Evolutionary conservation across 495 filamentous ascomycete species (phyloP).

Genomic region (Penicillium nucicola): DNA sequence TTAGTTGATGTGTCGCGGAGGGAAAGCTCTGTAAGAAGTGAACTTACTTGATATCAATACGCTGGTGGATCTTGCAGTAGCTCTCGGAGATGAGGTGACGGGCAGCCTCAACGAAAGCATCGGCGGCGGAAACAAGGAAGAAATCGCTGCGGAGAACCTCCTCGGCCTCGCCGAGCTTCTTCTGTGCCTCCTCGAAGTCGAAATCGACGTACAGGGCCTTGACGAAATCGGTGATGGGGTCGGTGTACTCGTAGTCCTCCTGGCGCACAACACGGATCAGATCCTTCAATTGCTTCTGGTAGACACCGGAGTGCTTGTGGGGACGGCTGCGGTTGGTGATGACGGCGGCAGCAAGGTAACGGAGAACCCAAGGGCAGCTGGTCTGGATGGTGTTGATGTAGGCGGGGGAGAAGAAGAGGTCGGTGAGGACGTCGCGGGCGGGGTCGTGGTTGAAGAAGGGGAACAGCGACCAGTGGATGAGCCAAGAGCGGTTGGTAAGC

Average conservation of each 20-base stretch:
- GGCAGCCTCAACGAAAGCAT: conserved; percentile 90
- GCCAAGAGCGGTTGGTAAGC: conserved; percentile 90
- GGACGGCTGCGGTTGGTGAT: conserved; percentile 89
- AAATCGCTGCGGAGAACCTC: conserved; percentile 90
- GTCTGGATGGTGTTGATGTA: conserved; percentile 99
- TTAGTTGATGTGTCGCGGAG: not conserved
- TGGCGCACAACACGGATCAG: conserved; percentile 90
- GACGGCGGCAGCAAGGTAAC: conserved; percentile 91
- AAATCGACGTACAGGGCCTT: conserved; percentile 97
- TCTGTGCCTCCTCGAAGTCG: conserved; percentile 97
- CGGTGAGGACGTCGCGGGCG: conserved; percentile 83
- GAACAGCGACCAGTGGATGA: conserved; percentile 98
- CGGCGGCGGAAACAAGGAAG: conserved; percentile 83
- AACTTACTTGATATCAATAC: conserved; percentile 88
- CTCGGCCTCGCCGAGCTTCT: conserved; percentile 85
- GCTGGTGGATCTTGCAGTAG: conserved; percentile 99
- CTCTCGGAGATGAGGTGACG: conserved; percentile 94
- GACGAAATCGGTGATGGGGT: conserved; percentile 93
- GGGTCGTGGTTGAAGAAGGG: conserved; percentile 97
- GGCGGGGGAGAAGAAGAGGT: conserved; percentile 91
- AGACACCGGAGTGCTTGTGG: conserved; percentile 72
- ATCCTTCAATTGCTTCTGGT: conserved; percentile 98
- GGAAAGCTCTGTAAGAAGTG: not conserved
- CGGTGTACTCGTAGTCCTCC: conserved; percentile 94
- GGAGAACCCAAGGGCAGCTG: conserved; percentile 92